Percentiles rank a stretch among this genome's conserved stretches.
Conservation (phyloP, 2,329 filamentous ascomycete genomes). For the Myriosclerotinia duriaeana region DNA sequence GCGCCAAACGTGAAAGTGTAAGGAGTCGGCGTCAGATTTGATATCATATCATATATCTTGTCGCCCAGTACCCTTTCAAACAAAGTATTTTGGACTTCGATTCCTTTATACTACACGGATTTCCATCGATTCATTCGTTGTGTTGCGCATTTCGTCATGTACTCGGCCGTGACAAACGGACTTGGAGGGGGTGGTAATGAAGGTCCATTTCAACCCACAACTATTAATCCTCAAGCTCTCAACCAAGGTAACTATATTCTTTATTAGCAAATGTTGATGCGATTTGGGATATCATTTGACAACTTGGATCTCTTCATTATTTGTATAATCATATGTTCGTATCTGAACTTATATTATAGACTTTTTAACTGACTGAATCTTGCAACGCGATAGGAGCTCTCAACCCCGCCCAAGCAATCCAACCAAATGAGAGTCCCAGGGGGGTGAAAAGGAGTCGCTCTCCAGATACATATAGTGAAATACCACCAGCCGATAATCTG, state of each 20-base stretch:
- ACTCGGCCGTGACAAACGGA: slow-evolving; percentile 25
- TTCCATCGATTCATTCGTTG: neutral
- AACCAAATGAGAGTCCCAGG: slow-evolving; percentile 58
- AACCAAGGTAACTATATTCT: slow-evolving; percentile 20
- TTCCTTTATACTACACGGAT: neutral
- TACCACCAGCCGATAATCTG: slow-evolving; percentile 53
- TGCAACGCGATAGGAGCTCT: slow-evolving; percentile 33
- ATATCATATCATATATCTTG: neutral
- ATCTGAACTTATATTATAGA: slow-evolving; percentile 7
- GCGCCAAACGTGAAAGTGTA: slow-evolving; percentile 18
- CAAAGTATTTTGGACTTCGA: neutral
- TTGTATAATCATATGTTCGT: neutral
- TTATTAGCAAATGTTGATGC: neutral
- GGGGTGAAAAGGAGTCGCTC: slow-evolving; percentile 80
- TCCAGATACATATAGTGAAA: slow-evolving; percentile 58
- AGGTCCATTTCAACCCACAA: slow-evolving; percentile 23
- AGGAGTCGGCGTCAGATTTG: neutral
- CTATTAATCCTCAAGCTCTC: slow-evolving; percentile 25
- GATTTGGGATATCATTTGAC: neutral
- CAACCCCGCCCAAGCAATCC: slow-evolving; percentile 45
- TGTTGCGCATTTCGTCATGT: slow-evolving; percentile 23
- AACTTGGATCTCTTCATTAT: neutral
- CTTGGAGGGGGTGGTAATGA: slow-evolving; percentile 23
- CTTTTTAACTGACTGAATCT: slow-evolving; percentile 7
- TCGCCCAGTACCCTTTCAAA: neutral